phyloP scores from a whole-genome alignment of 176 grass and related monocot species.

The Ensete glaucum region DNA sequence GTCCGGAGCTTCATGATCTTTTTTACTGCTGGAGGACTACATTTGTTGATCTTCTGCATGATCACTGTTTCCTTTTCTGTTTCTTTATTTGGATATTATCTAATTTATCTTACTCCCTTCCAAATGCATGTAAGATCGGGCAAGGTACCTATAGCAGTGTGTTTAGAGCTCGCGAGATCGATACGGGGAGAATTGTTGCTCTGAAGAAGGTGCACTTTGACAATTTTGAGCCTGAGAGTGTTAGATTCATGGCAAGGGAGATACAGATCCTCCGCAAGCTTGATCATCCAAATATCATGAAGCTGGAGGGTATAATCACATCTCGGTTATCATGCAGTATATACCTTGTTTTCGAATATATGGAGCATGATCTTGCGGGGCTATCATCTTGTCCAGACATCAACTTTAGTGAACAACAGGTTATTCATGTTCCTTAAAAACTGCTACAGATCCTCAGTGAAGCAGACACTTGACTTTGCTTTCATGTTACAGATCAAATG shows the following conservation, averaged over 20 bases:
- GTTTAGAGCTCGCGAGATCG: slow-evolving; percentile 35
- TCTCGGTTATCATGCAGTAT: slow-evolving; percentile 40
- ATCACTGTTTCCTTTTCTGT: neutral
- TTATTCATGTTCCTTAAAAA: neutral
- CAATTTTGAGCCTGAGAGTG: slow-evolving; percentile 42
- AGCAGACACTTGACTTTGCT: neutral
- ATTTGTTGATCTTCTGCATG: too few relatives aligned
- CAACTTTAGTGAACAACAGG: slow-evolving; percentile 35
- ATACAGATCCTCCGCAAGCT: slow-evolving; percentile 44
- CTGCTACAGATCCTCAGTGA: neutral
- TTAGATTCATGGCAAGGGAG: slow-evolving; percentile 40
- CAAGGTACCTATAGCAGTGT: slow-evolving; percentile 51
- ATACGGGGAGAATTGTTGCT: slow-evolving; percentile 35
- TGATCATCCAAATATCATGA: slow-evolving; percentile 41
- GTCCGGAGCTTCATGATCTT: neutral
- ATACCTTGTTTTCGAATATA: slow-evolving; percentile 55
- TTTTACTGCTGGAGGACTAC: neutral
- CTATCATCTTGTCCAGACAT: slow-evolving; percentile 32
- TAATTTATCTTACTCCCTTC: neutral
- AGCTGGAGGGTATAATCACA: slow-evolving; percentile 41
- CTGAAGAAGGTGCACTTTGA: slow-evolving; percentile 46
- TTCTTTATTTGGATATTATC: neutral
- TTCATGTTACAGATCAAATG: slow-evolving; percentile 63
- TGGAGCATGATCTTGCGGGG: slow-evolving; percentile 49
- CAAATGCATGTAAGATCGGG: slow-evolving; percentile 21